phyloP scores from a whole-genome alignment of 2,329 filamentous ascomycete genomes.

The Penicillium sp. region DNA sequence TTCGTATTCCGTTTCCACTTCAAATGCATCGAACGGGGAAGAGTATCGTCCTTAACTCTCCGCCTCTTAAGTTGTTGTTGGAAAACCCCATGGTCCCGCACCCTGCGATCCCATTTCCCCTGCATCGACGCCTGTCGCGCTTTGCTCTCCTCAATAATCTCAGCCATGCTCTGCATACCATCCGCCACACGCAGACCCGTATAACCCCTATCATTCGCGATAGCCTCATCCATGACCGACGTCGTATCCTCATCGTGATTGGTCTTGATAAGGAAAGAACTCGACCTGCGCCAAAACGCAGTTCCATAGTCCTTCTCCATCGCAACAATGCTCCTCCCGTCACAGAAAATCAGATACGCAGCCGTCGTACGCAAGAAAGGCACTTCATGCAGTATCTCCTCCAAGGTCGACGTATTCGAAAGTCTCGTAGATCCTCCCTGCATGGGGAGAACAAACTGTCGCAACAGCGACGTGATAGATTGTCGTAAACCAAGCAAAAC shows the following conservation, averaged over 20 bases:
- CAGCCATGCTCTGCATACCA: conserved; percentile 16
- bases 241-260: conserved; percentile 44
- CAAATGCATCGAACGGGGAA: conserved; percentile 11
- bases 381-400: conserved; percentile 28
- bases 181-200: conserved; percentile 14
- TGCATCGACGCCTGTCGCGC: conserved; percentile 32
- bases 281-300: conserved; percentile 40
- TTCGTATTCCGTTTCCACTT: conserved; percentile 7
- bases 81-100: conserved; percentile 11
- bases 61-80: background rate
- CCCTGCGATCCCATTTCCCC: conserved; percentile 32
- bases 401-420: conserved; percentile 10
- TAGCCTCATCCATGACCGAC: conserved; percentile 13
- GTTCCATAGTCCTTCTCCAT: conserved; percentile 50
- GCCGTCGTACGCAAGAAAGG: conserved; percentile 42
- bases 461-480: conserved; percentile 47
- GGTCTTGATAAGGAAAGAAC: conserved; percentile 48
- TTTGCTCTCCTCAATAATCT: conserved; percentile 29
- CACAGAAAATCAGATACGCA: conserved; percentile 50
- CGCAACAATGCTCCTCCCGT: conserved; percentile 41
- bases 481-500: conserved; percentile 48
- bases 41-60: background rate
- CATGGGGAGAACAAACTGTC: conserved; percentile 22
- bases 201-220: conserved; percentile 16
- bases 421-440: background rate